Percentiles rank a stretch among this genome's conserved stretches.
Evolutionary conservation across 1,284 basidiomycete genomes (phyloP).

Genomic region (Afroboletus lepidellus): DNA sequence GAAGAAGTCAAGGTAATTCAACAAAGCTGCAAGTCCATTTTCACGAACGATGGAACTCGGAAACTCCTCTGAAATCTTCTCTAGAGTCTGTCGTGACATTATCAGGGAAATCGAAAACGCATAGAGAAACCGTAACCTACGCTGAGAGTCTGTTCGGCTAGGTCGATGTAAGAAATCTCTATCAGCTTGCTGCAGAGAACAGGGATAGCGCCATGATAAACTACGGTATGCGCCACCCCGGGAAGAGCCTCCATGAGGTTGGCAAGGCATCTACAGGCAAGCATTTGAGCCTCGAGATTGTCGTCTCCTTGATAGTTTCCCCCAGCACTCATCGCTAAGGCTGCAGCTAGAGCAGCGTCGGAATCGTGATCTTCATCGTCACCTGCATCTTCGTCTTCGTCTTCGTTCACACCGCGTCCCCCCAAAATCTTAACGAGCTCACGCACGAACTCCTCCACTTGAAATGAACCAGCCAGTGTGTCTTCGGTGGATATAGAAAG

Average conservation of each 20-base stretch:
- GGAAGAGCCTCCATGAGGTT: conserved; percentile 97
- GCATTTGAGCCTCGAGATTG: conserved; percentile 87
- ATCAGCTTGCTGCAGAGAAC: conserved; percentile 93
- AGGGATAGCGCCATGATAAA: conserved; percentile 92
- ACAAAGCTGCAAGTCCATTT: conserved; percentile 85
- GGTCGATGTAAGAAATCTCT: conserved; percentile 94
- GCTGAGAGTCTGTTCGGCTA: conserved; percentile 94
- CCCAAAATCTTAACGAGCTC: conserved; percentile 93
- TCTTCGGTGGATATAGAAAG: conserved; percentile 98
- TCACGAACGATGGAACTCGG: conserved; percentile 93
- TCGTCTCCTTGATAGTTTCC: conserved; percentile 72
- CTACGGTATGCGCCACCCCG: conserved; percentile 90
- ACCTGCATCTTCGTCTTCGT: conserved; percentile 59
- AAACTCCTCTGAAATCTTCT: conserved; percentile 96
- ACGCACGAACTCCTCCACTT: conserved; percentile 87
- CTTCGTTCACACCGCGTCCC: conserved; percentile 72
- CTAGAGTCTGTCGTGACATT: conserved; percentile 69
- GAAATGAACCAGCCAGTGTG: conserved; percentile 92
- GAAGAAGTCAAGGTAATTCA: conserved; percentile 96
- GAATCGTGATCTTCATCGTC: conserved; percentile 71
- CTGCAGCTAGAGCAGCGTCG: conserved; percentile 83
- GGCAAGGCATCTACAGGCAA: conserved; percentile 92
- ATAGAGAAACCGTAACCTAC: conserved; percentile 52
- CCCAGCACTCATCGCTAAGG: conserved; percentile 72
- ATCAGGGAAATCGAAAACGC: conserved; percentile 19